phyloP scores from a whole-genome alignment of 139 green algal genomes.

The Chlorella sp. region DNA sequence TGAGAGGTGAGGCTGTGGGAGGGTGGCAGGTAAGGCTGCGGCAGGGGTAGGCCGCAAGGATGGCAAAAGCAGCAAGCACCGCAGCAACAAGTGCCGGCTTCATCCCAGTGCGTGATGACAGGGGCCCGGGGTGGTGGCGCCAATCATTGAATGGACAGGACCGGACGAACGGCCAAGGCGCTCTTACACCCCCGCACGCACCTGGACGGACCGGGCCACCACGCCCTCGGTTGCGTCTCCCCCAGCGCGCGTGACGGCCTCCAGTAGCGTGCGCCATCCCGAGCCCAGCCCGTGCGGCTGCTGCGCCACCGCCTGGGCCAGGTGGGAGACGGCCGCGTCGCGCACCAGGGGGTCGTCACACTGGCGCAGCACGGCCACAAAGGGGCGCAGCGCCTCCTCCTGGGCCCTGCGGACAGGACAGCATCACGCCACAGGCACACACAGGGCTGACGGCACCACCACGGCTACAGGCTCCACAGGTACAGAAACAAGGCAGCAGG shows the following conservation, averaged over 20 bases:
- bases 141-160: too few species aligned
- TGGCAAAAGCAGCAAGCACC: too few species aligned
- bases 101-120: too few species aligned
- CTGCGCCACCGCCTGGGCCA: neutral
- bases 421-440: neutral
- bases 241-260: constrained; percentile 48
- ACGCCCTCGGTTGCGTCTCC: constrained; percentile 43
- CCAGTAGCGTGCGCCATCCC: constrained; percentile 54
- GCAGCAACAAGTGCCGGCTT: too few species aligned
- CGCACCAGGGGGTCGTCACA: constrained; percentile 30
- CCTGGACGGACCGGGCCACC: neutral
- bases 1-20: too few species aligned
- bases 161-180: too few species aligned
- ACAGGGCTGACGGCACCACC: neutral
- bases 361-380: constrained; percentile 80
- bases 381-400: constrained; percentile 84
- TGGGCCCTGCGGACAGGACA: neutral
- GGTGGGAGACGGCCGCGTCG: neutral
- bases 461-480: too few species aligned
- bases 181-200: too few species aligned
- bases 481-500: too few species aligned
- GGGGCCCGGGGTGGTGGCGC: too few species aligned
- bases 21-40: too few species aligned
- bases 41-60: too few species aligned
- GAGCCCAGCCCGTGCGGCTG: constrained; percentile 40